phyloP scores from a whole-genome alignment of 345 rosid genomes.

The Crucihimalaya himalaica region DNA sequence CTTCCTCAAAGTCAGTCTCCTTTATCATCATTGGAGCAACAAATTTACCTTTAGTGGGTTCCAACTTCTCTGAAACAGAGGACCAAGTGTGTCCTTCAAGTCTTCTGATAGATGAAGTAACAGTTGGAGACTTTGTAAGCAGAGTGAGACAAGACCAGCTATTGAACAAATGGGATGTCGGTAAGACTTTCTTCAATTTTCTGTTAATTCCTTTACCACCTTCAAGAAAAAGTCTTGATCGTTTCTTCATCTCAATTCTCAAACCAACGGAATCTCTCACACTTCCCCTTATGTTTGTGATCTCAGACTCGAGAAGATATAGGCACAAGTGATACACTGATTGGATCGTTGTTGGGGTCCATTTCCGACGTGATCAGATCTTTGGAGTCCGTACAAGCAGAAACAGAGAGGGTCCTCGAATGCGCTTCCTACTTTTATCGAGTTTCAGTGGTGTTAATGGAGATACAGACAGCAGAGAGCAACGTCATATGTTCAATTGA shows the following conservation, averaged over 20 bases:
- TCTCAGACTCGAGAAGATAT: slow-evolving; percentile 48
- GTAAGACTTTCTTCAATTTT: slow-evolving; percentile 40
- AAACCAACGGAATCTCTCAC: slow-evolving; percentile 6
- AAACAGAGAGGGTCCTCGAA: slow-evolving; percentile 50
- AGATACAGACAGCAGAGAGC: slow-evolving; percentile 54
- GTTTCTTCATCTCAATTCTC: slow-evolving; percentile 7
- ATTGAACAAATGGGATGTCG: slow-evolving; percentile 47
- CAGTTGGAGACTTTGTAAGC: slow-evolving; percentile 23
- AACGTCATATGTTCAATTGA: slow-evolving; percentile 46
- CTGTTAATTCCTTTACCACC: slow-evolving; percentile 19
- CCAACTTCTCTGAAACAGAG: slow-evolving; percentile 35
- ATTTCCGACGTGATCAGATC: slow-evolving; percentile 57
- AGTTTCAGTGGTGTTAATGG: slow-evolving; percentile 62
- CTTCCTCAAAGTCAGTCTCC: slow-evolving; percentile 37
- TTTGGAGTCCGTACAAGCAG: slow-evolving; percentile 41
- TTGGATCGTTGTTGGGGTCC: slow-evolving; percentile 50
- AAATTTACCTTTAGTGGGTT: slow-evolving; percentile 34
- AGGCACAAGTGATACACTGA: slow-evolving; percentile 35
- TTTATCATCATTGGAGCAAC: slow-evolving; percentile 21
- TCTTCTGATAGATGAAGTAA: slow-evolving; percentile 8
- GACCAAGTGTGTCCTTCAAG: slow-evolving; percentile 28
- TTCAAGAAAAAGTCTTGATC: slow-evolving; percentile 13
- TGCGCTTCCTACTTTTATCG: slow-evolving; percentile 71
- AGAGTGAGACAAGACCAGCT: slow-evolving; percentile 35
- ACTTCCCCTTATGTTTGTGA: not conserved